Evolutionary conservation across 352 stramenopile species (phyloP).

Genomic region (Phytophthora podocarpi): DNA sequence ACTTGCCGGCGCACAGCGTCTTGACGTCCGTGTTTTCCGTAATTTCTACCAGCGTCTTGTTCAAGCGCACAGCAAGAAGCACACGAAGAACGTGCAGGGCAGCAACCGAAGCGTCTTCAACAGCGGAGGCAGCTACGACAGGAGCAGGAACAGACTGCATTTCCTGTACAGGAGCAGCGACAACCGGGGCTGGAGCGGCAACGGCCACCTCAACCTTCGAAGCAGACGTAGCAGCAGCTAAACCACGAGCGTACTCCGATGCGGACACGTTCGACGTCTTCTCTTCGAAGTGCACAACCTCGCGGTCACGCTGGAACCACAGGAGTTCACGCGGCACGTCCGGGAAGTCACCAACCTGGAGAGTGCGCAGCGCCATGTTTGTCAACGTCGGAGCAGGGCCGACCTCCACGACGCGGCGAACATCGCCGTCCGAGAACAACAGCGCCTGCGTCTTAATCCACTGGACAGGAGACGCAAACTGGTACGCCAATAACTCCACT

Average conservation of each 20-base stretch:
- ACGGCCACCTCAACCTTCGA: conserved; percentile 37
- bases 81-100: conserved; percentile 77
- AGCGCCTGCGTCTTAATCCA: conserved; percentile 90
- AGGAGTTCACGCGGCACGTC: conserved; percentile 68
- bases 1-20: conserved; percentile 83
- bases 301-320: conserved; percentile 86
- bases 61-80: conserved; percentile 72
- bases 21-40: conserved; percentile 78
- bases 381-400: conserved; percentile 80
- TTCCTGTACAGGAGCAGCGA: conserved; percentile 26
- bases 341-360: conserved; percentile 72
- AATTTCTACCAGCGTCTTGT: conserved; percentile 79
- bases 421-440: conserved; percentile 68
- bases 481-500: conserved; percentile 87
- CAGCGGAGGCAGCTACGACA: conserved; percentile 17
- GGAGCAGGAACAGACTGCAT: conserved; percentile 23
- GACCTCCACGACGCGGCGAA: conserved; percentile 85
- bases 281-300: conserved; percentile 80
- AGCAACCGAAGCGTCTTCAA: conserved; percentile 66
- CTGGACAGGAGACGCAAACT: conserved; percentile 89
- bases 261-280: conserved; percentile 69
- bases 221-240: conserved; percentile 42
- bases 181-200: conserved; percentile 37
- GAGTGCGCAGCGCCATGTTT: conserved; percentile 83
- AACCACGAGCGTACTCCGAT: conserved; percentile 59